Evolutionary conservation across 2,329 filamentous ascomycete genomes (phyloP).

Genomic region (Elsinoe ampelina): DNA sequence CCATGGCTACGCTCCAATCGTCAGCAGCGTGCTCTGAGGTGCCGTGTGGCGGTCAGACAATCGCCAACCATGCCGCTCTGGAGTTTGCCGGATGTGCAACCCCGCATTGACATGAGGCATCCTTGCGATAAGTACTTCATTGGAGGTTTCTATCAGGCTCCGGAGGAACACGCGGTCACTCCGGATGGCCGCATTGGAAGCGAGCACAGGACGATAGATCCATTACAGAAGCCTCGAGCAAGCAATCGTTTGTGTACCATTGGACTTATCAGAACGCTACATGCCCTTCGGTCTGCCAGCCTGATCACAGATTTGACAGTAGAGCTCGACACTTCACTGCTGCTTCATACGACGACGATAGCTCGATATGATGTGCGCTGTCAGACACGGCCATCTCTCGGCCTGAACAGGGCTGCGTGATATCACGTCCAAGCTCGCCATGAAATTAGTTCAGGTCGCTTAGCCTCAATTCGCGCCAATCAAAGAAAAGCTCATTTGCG

Average conservation of each 20-base stretch:
- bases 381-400: neutral
- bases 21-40: neutral
- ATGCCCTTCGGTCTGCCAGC: too few relatives aligned
- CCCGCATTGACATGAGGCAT: neutral
- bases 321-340: neutral
- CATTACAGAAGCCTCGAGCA: neutral
- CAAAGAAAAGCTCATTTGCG: neutral
- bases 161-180: neutral
- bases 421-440: neutral
- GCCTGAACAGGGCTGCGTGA: neutral
- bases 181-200: neutral
- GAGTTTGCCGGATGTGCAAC: neutral
- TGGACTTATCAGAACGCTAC: too few relatives aligned
- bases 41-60: neutral
- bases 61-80: neutral
- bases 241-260: too few relatives aligned
- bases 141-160: too few relatives aligned
- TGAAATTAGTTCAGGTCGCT: neutral
- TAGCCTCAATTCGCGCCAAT: conserved; percentile 9
- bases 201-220: neutral
- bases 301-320: too few relatives aligned
- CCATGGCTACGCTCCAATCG: neutral
- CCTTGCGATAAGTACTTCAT: too few relatives aligned
- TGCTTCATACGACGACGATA: neutral
- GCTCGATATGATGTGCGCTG: neutral